Conservation (phyloP, 2,329 filamentous ascomycete species). For the Metarhizium robertsii region DNA sequence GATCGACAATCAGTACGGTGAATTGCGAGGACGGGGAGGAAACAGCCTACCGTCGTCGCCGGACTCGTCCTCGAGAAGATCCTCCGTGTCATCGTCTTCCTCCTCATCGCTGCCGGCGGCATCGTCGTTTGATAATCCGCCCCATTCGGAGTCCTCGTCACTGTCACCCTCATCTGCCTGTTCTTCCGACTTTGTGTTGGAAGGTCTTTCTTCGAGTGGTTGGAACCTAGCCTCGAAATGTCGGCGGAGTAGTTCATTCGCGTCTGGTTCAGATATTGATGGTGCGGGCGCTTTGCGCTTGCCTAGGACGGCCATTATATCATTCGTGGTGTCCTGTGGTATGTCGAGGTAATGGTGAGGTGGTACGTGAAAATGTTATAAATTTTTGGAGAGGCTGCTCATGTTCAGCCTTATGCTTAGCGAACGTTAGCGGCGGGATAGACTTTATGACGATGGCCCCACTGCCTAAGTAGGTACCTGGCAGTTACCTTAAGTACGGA, state of each 20-base stretch:
- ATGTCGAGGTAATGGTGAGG: not conserved
- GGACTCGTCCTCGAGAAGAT: slow-evolving; percentile 10
- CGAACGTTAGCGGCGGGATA: not conserved
- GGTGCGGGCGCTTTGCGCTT: slow-evolving; percentile 36
- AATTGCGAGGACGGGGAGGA: not conserved
- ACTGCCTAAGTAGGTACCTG: too few relatives aligned
- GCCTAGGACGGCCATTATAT: slow-evolving; percentile 34
- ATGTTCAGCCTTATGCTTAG: not conserved
- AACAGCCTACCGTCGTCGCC: slow-evolving; percentile 7
- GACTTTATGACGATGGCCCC: not conserved
- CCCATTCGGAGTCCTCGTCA: slow-evolving; percentile 12
- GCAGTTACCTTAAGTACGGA: too few relatives aligned
- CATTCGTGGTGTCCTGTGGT: not conserved
- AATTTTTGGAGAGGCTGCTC: not conserved
- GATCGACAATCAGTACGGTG: slow-evolving; percentile 1
- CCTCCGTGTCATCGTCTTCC: slow-evolving; percentile 23
- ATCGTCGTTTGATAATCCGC: slow-evolving; percentile 16
- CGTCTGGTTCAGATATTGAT: slow-evolving; percentile 35
- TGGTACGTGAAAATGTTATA: not conserved
- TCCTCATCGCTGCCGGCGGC: slow-evolving; percentile 11
- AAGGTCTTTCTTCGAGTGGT: slow-evolving; percentile 44
- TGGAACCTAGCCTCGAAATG: slow-evolving; percentile 87
- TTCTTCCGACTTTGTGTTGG: slow-evolving; percentile 7
- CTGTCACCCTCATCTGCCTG: slow-evolving; percentile 10
- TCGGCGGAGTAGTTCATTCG: slow-evolving; percentile 67